Evolutionary conservation across 805 yeast species (phyloP).

Genomic region (Candida andamanensis): DNA sequence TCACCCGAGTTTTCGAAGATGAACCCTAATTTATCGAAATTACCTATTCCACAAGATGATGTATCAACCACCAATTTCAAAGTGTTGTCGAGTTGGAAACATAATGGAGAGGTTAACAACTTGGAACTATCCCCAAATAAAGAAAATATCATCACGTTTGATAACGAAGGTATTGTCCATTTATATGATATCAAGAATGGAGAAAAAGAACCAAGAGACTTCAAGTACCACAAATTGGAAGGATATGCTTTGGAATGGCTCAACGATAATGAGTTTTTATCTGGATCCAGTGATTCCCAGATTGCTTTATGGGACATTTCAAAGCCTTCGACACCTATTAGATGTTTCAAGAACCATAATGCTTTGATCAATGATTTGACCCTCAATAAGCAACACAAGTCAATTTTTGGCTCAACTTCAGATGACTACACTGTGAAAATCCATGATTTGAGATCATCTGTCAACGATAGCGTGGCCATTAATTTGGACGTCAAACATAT

Average conservation of each 20-base stretch:
- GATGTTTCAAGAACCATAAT: conserved; percentile 45
- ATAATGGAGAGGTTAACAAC: conserved; percentile 63
- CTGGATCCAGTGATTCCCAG: conserved; percentile 63
- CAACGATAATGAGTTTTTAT: conserved; percentile 40
- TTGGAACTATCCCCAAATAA: conserved; percentile 50
- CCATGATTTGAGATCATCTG: conserved; percentile 47
- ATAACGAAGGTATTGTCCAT: conserved; percentile 47
- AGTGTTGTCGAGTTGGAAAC: conserved; percentile 48
- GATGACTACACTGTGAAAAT: conserved; percentile 63
- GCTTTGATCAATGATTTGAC: conserved; percentile 65
- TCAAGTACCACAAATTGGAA: conserved; percentile 55
- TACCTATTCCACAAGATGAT: conserved; percentile 19
- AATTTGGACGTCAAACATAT: conserved; percentile 44
- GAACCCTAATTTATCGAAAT: conserved; percentile 19
- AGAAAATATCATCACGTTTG: conserved; percentile 49
- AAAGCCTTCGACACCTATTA: conserved; percentile 41
- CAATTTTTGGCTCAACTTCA: conserved; percentile 62
- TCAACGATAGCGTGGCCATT: conserved; percentile 37
- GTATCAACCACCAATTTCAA: conserved; percentile 28
- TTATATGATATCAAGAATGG: conserved; percentile 30
- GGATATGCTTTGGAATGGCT: conserved; percentile 76
- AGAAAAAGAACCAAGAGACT: conserved; percentile 19
- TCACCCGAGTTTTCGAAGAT: conserved; percentile 27
- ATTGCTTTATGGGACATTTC: conserved; percentile 68
- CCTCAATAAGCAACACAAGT: conserved; percentile 36